These are phyloP conservation scores for Aspergillus jensenii DNA, from an alignment of 2,329 filamentous ascomycete species.

Conservation along the genomic window DNA sequence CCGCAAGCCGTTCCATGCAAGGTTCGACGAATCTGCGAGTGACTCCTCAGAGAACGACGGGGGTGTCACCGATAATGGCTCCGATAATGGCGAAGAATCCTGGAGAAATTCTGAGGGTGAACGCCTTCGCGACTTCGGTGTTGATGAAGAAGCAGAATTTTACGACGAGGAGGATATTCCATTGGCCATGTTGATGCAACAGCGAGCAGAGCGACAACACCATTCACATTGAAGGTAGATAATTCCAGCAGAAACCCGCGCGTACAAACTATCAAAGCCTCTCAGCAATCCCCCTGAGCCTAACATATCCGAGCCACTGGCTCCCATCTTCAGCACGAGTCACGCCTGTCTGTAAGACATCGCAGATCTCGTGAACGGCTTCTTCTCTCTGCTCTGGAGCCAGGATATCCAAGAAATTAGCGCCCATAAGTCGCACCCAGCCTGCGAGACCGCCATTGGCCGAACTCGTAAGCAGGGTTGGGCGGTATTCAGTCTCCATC, in stretches of 20 bases:
- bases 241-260: no score
- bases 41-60: constrained; percentile 18
- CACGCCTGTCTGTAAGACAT: constrained; percentile 57
- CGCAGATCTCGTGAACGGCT: constrained; percentile 55
- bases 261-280: constrained; percentile 21
- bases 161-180: constrained; percentile 64
- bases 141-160: constrained; percentile 65
- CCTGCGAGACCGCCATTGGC: constrained; percentile 59
- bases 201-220: constrained; percentile 25
- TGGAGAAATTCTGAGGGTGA: constrained; percentile 66
- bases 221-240: background rate
- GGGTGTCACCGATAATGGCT: constrained; percentile 20
- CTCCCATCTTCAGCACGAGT: constrained; percentile 58
- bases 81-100: constrained; percentile 55
- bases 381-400: constrained; percentile 50
- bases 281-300: constrained; percentile 43
- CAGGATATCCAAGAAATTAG: constrained; percentile 57
- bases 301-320: constrained; percentile 49
- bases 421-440: constrained; percentile 66
- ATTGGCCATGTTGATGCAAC: constrained; percentile 53
- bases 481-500: constrained; percentile 64
- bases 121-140: constrained; percentile 61
- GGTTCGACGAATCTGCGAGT: constrained; percentile 25
- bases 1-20: constrained; percentile 43
- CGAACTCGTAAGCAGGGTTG: constrained; percentile 52